Base-by-base conservation (phyloP, 2,329 filamentous ascomycete genomes). In the Microdochium nivale region DNA sequence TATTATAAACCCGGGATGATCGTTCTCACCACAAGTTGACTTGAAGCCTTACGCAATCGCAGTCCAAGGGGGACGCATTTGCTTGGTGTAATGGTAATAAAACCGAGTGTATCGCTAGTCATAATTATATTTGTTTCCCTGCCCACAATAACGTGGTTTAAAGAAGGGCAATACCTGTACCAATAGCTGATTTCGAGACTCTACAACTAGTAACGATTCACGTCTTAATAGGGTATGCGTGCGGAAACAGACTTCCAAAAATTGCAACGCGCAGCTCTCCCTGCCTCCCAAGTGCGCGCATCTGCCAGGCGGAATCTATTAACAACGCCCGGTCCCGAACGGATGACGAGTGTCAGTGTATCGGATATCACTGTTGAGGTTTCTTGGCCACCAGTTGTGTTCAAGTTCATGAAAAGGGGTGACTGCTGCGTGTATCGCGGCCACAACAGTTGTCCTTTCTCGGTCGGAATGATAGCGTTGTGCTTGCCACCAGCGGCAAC, bases 361-460 rank as follows among this genome's bases (percentile, higher is more conserved):
- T 58, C 56, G 2, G 60, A 58, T 11, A 65, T 56, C 2, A 55
- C 58, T 25, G 60, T 43, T 11, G 54, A 48, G 3, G 50, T 50
- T 10, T 59, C 47, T 2, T 52, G 37, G 2, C 70, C 70, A 1
- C 72, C 72, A 0, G 71, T 74, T 16, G 69, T 68, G 51, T 75
- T 75, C 32, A 75, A 57, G 55, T 74, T 67, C 57, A 75, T 65
- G 60, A 70, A 67, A 19, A 64, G 63, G 1, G 70, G 69, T 3
- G 63, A 54, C 24, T 58, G 46, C 7, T 60, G 43, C 19, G 56
- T 58, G 56, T 62, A 68, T 47, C 57, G 52, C 0, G 68, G 68
- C 67, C 69, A 72, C 13, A 58, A 24, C 30, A 61, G 10, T 56
- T 56, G 11, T 56, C 53, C 19, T 61, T 56, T 4, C 57, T 55